Base-by-base conservation (phyloP, 148 eudicot species). In the Dianthus caryophyllus region DNA sequence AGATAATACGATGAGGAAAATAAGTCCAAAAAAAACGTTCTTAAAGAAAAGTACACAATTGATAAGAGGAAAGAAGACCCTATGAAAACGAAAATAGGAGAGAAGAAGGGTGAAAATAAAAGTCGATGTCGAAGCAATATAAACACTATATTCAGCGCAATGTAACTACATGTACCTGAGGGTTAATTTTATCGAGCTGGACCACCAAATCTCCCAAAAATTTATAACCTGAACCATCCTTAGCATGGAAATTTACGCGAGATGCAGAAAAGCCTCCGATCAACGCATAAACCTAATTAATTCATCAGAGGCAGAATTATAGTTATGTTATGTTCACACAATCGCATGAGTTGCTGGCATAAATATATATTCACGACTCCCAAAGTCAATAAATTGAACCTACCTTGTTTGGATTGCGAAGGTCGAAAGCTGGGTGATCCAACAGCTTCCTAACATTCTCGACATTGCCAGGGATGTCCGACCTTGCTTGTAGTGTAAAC, bases 391-490 rank as follows among this genome's bases (percentile, higher is more conserved):
- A 49, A 26, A 25, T 8, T 4, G 20, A 47, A 86, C 97, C 96
- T 90, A 86, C 97, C 96, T 90, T 94, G 80, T 94, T 94, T 62
- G 98, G 97, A 78, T 94, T 94, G 38, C 87, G 88, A 53, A 94
- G 68, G 77, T 90, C 98, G 71, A 94, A 94, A 62, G 96, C 98
- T 10, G 96, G 92, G 79, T 94, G 97, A 73, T 74, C 65, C 58
- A 90, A 77, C 46, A 94, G 96, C 62, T 85, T 83, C 80, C 66
- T 79, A 51, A 94, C 92, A 63, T 94, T 87, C 79, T 90, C 90
- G 20, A 94, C 97, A 67, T 94, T 94, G 44, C 96, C 88, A 18
- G 97, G 92, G 52, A 84, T 73, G 73, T 90, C 90, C 6, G 98
- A 94, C 66, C 73, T 61, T 75, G 98, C 95, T 88, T 94, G 98